Evolutionary conservation across 768 basidiomycete genomes (phyloP), one percentile per base, ranked within the genome.

Genomic region (Epithele typhae): DNA sequence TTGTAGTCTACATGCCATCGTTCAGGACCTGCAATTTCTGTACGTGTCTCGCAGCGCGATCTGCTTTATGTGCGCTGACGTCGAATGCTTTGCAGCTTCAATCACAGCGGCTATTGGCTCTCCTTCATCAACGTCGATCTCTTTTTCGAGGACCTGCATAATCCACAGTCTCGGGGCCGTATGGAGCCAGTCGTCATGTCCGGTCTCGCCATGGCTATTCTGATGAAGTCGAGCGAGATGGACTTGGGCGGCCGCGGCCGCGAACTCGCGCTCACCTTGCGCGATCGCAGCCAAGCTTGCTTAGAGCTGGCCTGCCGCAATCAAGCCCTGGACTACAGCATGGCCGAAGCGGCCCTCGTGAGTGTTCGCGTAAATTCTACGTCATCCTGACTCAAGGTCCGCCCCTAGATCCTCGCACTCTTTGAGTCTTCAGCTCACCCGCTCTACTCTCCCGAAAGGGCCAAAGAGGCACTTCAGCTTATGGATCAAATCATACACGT

Each of bases 391-490:
- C 27, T 30, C 14, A 30, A 30, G 8, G 27, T 14, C 8, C 7
- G 8, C 7, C 14, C 27, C 22, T 33, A 87, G 87, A 78, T 91
- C 40, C 72, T 90, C 8, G 83, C 87, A 5, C 67, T 91, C 3
- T 91, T 87, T 55, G 88, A 91, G 61, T 76, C 78, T 0, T 89
- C 84, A 1, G 76, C 82, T 4, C 84, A 90, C 49, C 86, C 85
- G 5, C 68, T 75, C 35, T 76, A 87, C 59, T 75, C 73, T 18
- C 69, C 75, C 4, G 73, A 77, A 18, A 75, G 81, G 12, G 74
- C 79, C 10, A 67, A 70, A 18, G 64, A 64, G 17, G 72, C 86
- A 0, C 67, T 91, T 9, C 59, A 75, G 33, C 68, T 74, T 19
- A 70, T 90, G 25, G 88, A 91, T 59, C 69, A 72, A 24, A 78